Percentiles rank a stretch among this genome's conserved stretches.
Evolutionary conservation across 768 basidiomycete genomes (phyloP).

Genomic region (Glaciozyma martinii): DNA sequence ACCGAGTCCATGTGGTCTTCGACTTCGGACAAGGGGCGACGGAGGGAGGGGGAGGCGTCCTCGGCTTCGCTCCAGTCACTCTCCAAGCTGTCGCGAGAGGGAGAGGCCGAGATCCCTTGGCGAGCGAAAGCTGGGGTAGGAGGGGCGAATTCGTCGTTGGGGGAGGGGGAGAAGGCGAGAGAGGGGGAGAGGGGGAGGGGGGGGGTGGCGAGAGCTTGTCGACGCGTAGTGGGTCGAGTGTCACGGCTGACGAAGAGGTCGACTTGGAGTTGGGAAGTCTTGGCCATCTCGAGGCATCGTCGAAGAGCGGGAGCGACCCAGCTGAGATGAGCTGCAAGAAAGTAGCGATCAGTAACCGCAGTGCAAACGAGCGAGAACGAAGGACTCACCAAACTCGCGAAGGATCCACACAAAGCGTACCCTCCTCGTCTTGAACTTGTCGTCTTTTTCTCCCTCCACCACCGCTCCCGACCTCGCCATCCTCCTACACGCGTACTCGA

Average conservation of each 20-base stretch:
- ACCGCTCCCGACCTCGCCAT: constrained; percentile 36
- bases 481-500: constrained; percentile 46
- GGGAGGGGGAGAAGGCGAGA: not conserved
- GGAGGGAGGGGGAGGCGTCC: not conserved
- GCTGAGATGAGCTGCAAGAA: constrained; percentile 55
- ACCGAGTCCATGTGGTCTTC: constrained; percentile 38
- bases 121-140: constrained; percentile 20
- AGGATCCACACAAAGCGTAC: constrained; percentile 70
- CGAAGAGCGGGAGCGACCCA: constrained; percentile 64
- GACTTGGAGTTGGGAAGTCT: constrained; percentile 48
- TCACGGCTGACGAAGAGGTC: constrained; percentile 63
- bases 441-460: constrained; percentile 40
- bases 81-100: constrained; percentile 11
- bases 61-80: constrained; percentile 28
- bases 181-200: not conserved
- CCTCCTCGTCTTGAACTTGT: constrained; percentile 43
- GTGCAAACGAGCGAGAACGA: not conserved
- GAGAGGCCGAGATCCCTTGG: not conserved
- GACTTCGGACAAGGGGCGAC: constrained; percentile 9
- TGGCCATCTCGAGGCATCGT: constrained; percentile 53
- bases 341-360: not conserved
- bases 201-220: not conserved
- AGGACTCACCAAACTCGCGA: constrained; percentile 58
- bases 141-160: constrained; percentile 18
- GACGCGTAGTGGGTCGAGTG: constrained; percentile 2